A percentile compares a stretch with the other conserved stretches of the same genome.
Evolutionary conservation across 257 asterid species (phyloP).

Genomic region (Fraxinus americana): DNA sequence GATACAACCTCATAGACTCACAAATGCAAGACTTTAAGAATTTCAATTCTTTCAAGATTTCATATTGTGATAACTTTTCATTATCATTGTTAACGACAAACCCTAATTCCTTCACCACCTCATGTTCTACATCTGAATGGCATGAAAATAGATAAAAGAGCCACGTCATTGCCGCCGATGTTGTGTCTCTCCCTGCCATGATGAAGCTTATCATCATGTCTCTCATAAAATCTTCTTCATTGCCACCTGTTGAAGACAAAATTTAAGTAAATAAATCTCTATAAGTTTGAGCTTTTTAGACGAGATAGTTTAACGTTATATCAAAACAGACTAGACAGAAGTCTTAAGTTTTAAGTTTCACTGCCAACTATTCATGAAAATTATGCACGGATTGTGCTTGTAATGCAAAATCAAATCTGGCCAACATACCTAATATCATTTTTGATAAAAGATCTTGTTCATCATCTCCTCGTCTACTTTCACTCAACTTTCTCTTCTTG

Average conservation of each 20-base stretch:
- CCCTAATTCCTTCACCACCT: constrained; percentile 39
- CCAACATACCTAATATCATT: constrained; percentile 32
- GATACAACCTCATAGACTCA: constrained; percentile 64
- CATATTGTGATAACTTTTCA: constrained; percentile 12
- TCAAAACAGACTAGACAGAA: no score
- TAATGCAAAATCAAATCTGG: not conserved
- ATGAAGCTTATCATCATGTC: constrained; percentile 65
- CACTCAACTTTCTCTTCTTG: constrained; percentile 16
- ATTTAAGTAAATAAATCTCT: not conserved
- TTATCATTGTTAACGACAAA: not conserved
- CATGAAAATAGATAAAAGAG: constrained; percentile 51
- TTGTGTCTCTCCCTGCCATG: constrained; percentile 74
- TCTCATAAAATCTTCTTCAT: constrained; percentile 38
- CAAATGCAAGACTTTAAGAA: constrained; percentile 59
- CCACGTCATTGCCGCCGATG: constrained; percentile 80
- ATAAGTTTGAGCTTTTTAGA: not conserved
- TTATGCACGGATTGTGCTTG: not conserved
- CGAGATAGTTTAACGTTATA: not conserved
- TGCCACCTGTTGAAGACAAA: not conserved
- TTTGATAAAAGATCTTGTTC: constrained; percentile 42
- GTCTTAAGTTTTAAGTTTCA: no score
- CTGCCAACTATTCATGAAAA: not conserved
- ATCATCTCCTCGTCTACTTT: not conserved
- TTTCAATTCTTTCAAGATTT: constrained; percentile 33
- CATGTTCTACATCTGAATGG: constrained; percentile 42